phyloP scores from a whole-genome alignment of 2,329 filamentous ascomycete species.

The Zymoseptoria passerinii region DNA sequence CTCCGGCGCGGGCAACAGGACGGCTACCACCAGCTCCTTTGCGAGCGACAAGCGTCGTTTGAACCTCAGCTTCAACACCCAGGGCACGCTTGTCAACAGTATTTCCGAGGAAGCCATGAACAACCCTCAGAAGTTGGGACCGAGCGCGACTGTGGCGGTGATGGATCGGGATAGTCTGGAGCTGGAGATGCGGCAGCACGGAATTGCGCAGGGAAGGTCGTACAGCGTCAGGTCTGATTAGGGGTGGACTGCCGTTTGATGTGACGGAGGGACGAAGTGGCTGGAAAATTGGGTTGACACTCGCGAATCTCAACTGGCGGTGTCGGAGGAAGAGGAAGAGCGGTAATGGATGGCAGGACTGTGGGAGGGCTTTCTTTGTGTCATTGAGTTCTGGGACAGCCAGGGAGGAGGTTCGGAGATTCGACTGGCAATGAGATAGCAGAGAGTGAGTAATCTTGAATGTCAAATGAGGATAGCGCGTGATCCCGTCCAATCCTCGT shows the following conservation, averaged over 20 bases:
- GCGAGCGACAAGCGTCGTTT: constrained; percentile 18
- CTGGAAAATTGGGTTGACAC: no score
- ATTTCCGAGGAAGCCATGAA: constrained; percentile 7
- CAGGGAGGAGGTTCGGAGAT: not conserved
- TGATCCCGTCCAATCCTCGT: no score
- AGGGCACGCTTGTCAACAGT: constrained; percentile 18
- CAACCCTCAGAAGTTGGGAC: constrained; percentile 11
- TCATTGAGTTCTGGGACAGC: not conserved
- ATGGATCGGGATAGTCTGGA: constrained; percentile 15
- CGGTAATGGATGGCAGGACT: constrained; percentile 2
- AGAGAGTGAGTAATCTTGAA: not conserved
- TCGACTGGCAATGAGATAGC: not conserved
- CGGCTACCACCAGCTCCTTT: constrained; percentile 5
- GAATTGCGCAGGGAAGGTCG: constrained; percentile 18
- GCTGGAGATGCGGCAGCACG: constrained; percentile 17
- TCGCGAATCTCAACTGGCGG: no score
- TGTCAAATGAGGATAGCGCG: not conserved
- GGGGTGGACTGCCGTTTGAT: constrained; percentile 3
- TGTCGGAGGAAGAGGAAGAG: no score
- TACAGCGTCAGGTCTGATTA: constrained; percentile 18
- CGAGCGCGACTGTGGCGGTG: not conserved
- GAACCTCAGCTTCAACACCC: constrained; percentile 5
- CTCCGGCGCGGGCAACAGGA: constrained; percentile 7
- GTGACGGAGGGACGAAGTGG: not conserved
- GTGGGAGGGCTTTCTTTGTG: not conserved